Percentiles rank a stretch among this genome's conserved stretches.
Conservation (phyloP, 495 filamentous ascomycete species). For the Hypomontagnella submonticulosa region DNA sequence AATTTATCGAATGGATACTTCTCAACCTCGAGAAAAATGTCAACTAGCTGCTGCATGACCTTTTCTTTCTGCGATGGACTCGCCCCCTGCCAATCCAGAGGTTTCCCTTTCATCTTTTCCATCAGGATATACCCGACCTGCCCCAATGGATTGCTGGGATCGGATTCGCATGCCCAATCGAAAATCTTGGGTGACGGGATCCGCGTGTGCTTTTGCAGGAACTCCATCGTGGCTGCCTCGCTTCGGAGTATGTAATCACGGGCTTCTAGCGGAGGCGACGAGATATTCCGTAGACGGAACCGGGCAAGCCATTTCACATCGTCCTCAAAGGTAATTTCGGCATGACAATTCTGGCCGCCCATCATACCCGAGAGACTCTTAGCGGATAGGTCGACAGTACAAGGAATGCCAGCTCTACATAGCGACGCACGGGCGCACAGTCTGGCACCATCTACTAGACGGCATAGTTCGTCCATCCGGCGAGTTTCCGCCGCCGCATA, state of each 20-base stretch:
- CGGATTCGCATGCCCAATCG: constrained; percentile 37
- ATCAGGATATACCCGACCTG: constrained; percentile 54
- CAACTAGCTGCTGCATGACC: too few relatives aligned
- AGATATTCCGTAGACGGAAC: not conserved
- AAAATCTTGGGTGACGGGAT: constrained; percentile 47
- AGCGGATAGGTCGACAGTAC: too few relatives aligned
- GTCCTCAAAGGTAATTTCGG: too few relatives aligned
- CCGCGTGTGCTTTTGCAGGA: constrained; percentile 47
- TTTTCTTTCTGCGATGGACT: too few relatives aligned
- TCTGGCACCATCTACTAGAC: too few relatives aligned
- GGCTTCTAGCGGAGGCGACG: too few relatives aligned
- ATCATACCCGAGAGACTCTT: too few relatives aligned
- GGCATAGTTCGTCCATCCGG: too few relatives aligned
- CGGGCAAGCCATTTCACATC: constrained; percentile 49
- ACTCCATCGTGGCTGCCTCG: constrained; percentile 55
- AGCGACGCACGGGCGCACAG: too few relatives aligned
- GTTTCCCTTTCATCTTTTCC: constrained; percentile 52
- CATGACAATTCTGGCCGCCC: too few relatives aligned
- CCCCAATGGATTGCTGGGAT: constrained; percentile 44
- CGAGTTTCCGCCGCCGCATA: too few relatives aligned
- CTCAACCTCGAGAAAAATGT: constrained; percentile 55
- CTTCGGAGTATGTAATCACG: constrained; percentile 47
- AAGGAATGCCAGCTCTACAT: too few relatives aligned
- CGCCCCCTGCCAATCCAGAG: constrained; percentile 46
- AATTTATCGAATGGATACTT: constrained; percentile 46